Conservation (phyloP, 2,329 filamentous ascomycete genomes). For the Camillea tinctor region DNA sequence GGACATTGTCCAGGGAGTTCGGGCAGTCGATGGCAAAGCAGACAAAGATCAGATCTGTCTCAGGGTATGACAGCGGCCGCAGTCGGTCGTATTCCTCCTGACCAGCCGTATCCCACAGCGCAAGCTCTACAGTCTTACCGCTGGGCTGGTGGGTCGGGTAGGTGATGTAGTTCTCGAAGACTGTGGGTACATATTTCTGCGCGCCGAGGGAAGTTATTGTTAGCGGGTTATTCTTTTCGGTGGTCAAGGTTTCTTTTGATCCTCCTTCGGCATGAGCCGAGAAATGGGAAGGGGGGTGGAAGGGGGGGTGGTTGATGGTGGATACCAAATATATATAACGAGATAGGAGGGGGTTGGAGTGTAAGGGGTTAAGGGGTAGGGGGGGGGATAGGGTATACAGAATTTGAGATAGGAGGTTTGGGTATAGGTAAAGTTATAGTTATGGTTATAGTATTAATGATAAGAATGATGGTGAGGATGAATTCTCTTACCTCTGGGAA, state of each 20-base stretch:
- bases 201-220: not conserved
- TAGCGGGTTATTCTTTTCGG: not conserved
- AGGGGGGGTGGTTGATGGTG: too few relatives aligned
- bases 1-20: constrained; percentile 95
- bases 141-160: constrained; percentile 84
- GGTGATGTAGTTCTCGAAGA: constrained; percentile 99
- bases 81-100: constrained; percentile 98
- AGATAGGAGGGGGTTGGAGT: not conserved
- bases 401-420: constrained; percentile 1
- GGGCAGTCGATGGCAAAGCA: constrained; percentile 99
- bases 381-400: not conserved
- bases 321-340: too few relatives aligned
- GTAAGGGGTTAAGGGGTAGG: not conserved
- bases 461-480: constrained; percentile 1
- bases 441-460: not conserved
- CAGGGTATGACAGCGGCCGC: constrained; percentile 92
- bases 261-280: too few relatives aligned
- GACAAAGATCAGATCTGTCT: constrained; percentile 96
- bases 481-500: constrained; percentile 81
- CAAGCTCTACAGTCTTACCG: constrained; percentile 93
- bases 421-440: not conserved
- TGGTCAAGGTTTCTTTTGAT: too few relatives aligned
- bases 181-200: constrained; percentile 98
- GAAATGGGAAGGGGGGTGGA: too few relatives aligned
- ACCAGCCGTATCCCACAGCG: constrained; percentile 96